Percentiles rank a stretch among this genome's conserved stretches.
Conservation (phyloP, 768 basidiomycete genomes). For the Rhodotorula toruloides region DNA sequence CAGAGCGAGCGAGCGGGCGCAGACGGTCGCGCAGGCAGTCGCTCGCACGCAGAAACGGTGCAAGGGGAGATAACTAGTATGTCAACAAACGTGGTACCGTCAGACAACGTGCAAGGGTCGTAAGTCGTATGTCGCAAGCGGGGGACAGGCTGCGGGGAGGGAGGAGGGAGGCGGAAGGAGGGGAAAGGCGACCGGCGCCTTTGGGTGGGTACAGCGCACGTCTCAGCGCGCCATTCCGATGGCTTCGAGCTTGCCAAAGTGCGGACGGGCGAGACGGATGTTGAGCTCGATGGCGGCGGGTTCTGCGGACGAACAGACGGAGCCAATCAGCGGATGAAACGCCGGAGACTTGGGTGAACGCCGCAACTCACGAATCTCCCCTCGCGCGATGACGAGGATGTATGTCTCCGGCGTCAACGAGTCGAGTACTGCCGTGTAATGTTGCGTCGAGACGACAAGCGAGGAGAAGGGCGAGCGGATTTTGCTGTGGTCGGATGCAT, state of each 20-base stretch:
- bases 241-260: conserved; percentile 84
- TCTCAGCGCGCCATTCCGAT: conserved; percentile 15
- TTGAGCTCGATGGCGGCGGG: conserved; percentile 82
- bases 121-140: too few species aligned
- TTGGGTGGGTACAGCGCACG: not conserved
- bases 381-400: conserved; percentile 68
- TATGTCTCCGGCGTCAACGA: conserved; percentile 91
- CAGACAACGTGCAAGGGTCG: too few species aligned
- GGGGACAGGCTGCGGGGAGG: too few species aligned
- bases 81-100: too few species aligned
- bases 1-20: too few species aligned
- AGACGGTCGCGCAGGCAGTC: too few species aligned
- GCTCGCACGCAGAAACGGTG: too few species aligned
- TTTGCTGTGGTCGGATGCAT: conserved; percentile 33
- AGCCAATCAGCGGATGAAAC: not conserved
- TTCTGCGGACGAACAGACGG: conserved; percentile 53
- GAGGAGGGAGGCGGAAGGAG: too few species aligned
- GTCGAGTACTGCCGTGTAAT: conserved; percentile 84
- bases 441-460: conserved; percentile 75
- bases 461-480: conserved; percentile 76
- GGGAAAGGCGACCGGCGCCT: too few species aligned
- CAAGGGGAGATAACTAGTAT: too few species aligned
- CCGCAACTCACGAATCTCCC: not conserved
- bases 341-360: not conserved
- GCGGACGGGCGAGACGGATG: conserved; percentile 73